Percentiles rank a stretch among this genome's conserved stretches.
Conservation (phyloP, 148 eudicot species). For the Nepenthes mirabilis region DNA sequence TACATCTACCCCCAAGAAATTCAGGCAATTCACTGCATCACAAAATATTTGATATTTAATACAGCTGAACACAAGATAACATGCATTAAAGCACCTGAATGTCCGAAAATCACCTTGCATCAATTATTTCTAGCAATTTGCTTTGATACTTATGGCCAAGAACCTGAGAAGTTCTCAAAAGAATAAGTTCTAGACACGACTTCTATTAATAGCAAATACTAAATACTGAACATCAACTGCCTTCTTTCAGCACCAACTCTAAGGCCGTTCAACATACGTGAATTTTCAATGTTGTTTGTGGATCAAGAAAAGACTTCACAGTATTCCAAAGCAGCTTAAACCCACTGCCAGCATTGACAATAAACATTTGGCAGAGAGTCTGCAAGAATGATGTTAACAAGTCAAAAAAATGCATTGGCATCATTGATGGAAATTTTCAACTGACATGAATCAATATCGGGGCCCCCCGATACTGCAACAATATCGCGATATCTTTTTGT, state of each 20-base stretch:
- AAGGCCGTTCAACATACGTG: conserved; percentile 31
- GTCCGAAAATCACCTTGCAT: conserved; percentile 32
- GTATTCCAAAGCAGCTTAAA: conserved; percentile 66
- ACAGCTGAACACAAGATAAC: neutral
- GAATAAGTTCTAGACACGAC: neutral
- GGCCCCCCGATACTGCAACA: no score
- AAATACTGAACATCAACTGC: neutral
- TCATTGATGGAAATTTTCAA: no score
- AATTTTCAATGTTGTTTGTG: conserved; percentile 71
- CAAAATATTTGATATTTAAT: conserved; percentile 6
- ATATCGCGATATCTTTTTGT: no score
- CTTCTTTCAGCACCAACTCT: neutral
- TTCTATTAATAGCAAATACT: neutral
- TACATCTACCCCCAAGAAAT: conserved; percentile 75
- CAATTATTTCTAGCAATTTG: conserved; percentile 76
- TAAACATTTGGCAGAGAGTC: conserved; percentile 73
- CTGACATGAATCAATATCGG: no score
- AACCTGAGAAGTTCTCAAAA: conserved; percentile 33
- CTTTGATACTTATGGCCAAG: conserved; percentile 61
- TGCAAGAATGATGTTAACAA: conserved; percentile 18
- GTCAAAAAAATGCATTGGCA: neutral
- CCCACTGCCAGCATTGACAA: conserved; percentile 78
- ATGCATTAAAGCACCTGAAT: neutral
- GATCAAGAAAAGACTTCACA: conserved; percentile 60
- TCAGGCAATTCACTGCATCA: conserved; percentile 64